Evolutionary conservation across 2,329 filamentous ascomycete species (phyloP).

Genomic region (Cladosporium sp.): DNA sequence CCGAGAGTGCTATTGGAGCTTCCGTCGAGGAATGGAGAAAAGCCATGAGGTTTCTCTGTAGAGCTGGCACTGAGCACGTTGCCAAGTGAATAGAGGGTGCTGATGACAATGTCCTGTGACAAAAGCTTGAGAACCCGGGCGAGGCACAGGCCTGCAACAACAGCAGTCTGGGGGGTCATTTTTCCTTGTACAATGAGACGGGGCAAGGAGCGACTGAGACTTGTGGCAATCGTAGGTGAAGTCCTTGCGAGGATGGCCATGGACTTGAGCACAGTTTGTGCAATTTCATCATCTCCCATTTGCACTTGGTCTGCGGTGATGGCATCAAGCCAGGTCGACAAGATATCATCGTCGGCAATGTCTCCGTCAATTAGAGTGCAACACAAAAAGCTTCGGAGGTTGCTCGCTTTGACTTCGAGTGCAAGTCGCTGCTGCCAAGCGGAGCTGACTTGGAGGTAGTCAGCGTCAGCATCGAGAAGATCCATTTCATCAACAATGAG

Average conservation of each 20-base stretch:
- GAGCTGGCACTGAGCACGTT: constrained; percentile 80
- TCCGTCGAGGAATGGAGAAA: constrained; percentile 46
- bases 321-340: constrained; percentile 82
- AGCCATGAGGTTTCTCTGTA: constrained; percentile 47
- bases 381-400: constrained; percentile 77
- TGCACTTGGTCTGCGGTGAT: constrained; percentile 72
- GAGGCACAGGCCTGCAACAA: constrained; percentile 76
- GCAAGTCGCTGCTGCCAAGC: constrained; percentile 82
- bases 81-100: constrained; percentile 91
- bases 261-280: constrained; percentile 71
- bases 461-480: constrained; percentile 79
- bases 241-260: constrained; percentile 77
- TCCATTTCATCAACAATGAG: constrained; percentile 79
- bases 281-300: constrained; percentile 74
- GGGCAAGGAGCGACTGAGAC: constrained; percentile 72
- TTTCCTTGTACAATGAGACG: constrained; percentile 83
- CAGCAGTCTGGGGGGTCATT: constrained; percentile 63
- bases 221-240: constrained; percentile 67
- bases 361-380: constrained; percentile 80
- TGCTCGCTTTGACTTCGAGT: constrained; percentile 77
- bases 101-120: constrained; percentile 90
- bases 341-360: constrained; percentile 68
- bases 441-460: constrained; percentile 83
- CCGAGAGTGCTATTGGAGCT: constrained; percentile 19
- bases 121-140: constrained; percentile 75